A percentile compares a stretch with the other conserved stretches of the same genome.
Evolutionary conservation across 257 asterid genomes (phyloP).

Genomic region (Salvia hispanica): DNA sequence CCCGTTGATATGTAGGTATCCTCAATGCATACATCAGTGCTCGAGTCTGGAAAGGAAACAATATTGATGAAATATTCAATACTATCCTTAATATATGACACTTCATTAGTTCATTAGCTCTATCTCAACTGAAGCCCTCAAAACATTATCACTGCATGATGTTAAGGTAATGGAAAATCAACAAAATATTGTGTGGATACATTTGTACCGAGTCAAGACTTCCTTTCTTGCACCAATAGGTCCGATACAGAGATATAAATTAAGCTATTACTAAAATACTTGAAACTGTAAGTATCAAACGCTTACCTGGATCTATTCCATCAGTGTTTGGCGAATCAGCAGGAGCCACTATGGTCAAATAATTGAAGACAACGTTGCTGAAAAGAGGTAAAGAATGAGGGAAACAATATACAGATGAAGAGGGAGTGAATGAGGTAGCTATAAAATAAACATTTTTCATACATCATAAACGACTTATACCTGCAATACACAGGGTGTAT

Average conservation of each 20-base stretch:
- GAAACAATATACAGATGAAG: constrained; percentile 2
- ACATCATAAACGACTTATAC: constrained; percentile 26
- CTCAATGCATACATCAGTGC: constrained; percentile 67
- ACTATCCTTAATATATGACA: background rate
- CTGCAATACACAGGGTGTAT: constrained; percentile 80
- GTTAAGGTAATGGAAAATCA: background rate
- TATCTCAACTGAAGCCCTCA: background rate
- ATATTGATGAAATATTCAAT: background rate
- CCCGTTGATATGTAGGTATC: constrained; percentile 63
- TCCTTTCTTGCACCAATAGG: background rate
- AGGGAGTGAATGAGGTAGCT: background rate
- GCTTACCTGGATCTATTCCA: constrained; percentile 69
- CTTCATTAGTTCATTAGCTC: background rate
- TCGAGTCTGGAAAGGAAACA: constrained; percentile 60
- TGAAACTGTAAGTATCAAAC: background rate
- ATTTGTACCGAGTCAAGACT: background rate
- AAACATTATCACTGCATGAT: background rate
- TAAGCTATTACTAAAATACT: background rate
- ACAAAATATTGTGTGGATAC: constrained; percentile 7
- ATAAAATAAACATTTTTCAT: background rate
- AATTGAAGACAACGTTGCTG: constrained; percentile 56
- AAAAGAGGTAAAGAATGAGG: constrained; percentile 17
- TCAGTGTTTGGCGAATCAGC: constrained; percentile 68
- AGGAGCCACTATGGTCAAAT: constrained; percentile 65
- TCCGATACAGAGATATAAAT: no score